Evolutionary conservation across 2,329 filamentous ascomycete species (phyloP), one percentile per base, ranked within the genome.

Genomic region (Graphium sp.): DNA sequence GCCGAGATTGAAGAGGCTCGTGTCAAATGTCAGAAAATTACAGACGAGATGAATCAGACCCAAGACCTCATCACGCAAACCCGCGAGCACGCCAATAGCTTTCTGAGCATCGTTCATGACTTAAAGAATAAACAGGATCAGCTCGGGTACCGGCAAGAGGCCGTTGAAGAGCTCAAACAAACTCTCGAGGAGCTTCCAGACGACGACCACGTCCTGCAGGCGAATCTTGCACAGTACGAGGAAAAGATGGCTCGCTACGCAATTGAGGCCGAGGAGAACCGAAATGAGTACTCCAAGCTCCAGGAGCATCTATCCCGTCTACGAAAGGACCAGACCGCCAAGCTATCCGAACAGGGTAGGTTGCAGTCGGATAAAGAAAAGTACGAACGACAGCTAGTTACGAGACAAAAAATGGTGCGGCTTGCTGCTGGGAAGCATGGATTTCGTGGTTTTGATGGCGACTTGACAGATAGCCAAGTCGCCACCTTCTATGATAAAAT

Each of bases 321-420:
- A 6, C 61, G 66, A 19, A 54, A 46, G 21, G 48, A 58, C 5
- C 47, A 68, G 23, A 62, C 63, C 1, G 39, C 45, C 14, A 72
- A 72, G 40, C 55, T 68, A 21, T 56, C 66, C 1, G 76, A 84
- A 39, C 64, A 72, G 40, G 87, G 87, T 24, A 81, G 76, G 39
- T 74, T 77, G 39, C 71, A 89, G 48, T 87, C 85, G 3, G 77
- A 93, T 45, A 84, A 87, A 53, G 76, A 81, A 35, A 81, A 78
- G 41, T 82, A 89, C 45, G 82, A 94, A 45, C 70, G 77, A 4
- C 80, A 94, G 38, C 47, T 93, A 4, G 60, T 70, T 39, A 59
- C 67, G 24, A 77, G 87, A 22, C 64, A 76, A 41, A 62, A 66
- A 7, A 66, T 92, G 48, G 72, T 94, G 31, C 82, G 74, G 37